phyloP scores from a whole-genome alignment of 768 basidiomycete species.

The Suillus americanus region DNA sequence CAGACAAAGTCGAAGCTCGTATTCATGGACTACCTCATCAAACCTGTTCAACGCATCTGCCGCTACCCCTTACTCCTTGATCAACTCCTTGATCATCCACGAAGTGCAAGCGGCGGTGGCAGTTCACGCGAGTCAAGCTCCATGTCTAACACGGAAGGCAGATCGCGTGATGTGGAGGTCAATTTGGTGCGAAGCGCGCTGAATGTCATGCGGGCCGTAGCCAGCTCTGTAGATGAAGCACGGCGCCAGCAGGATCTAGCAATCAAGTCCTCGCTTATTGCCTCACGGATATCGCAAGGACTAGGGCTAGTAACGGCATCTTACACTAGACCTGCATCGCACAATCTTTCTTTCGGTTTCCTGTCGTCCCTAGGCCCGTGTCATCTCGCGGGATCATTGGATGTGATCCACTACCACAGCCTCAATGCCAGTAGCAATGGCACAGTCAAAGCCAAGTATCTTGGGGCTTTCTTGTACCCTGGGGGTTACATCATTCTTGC shows the following conservation, averaged over 20 bases:
- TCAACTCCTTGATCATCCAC: conserved; percentile 45
- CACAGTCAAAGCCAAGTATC: conserved; percentile 77
- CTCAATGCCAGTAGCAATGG: conserved; percentile 41
- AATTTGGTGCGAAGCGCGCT: conserved; percentile 43
- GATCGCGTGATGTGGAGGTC: background rate
- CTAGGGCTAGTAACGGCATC: conserved; percentile 28
- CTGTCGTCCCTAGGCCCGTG: conserved; percentile 77
- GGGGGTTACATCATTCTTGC: conserved; percentile 85
- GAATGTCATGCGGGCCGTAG: conserved; percentile 74
- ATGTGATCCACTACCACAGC: conserved; percentile 76
- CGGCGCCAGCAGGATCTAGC: conserved; percentile 63
- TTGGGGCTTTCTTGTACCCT: conserved; percentile 86
- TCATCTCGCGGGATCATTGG: conserved; percentile 80
- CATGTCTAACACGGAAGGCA: background rate
- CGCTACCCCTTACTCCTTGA: conserved; percentile 90
- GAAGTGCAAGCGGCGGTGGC: conserved; percentile 1
- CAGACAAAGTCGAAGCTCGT: conserved; percentile 44
- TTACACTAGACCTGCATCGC: conserved; percentile 31
- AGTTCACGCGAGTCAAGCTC: conserved; percentile 5
- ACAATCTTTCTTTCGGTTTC: conserved; percentile 52
- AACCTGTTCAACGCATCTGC: conserved; percentile 95
- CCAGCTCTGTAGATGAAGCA: conserved; percentile 80
- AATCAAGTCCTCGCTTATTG: conserved; percentile 64
- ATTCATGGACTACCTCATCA: conserved; percentile 90
- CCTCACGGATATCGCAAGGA: conserved; percentile 57